These are phyloP conservation scores for Leptoxyphium fumago DNA, from an alignment of 2,329 filamentous ascomycete species.

Conservation along the genomic window DNA sequence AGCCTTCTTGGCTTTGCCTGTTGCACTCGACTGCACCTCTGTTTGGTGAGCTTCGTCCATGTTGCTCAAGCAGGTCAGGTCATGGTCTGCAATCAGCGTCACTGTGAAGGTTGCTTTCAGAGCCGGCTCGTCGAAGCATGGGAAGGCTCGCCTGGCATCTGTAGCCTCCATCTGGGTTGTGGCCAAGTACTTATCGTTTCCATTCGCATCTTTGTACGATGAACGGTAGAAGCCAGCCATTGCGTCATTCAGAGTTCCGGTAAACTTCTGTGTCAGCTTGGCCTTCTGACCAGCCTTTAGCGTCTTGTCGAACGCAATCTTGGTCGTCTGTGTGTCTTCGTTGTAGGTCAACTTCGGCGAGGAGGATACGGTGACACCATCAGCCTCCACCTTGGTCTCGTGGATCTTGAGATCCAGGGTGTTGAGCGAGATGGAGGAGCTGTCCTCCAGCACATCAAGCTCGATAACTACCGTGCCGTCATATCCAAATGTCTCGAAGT, in stretches of 20 bases:
- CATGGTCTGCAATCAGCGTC: conserved; percentile 78
- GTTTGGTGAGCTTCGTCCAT: conserved; percentile 83
- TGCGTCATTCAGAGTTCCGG: conserved; percentile 72
- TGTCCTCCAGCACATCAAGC: conserved; percentile 73
- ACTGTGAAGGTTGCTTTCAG: conserved; percentile 88
- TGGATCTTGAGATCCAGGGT: conserved; percentile 75
- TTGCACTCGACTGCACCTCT: conserved; percentile 50
- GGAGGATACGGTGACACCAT: conserved; percentile 43
- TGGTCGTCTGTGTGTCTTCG: conserved; percentile 67
- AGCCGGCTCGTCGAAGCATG: conserved; percentile 90
- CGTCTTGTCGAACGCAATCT: conserved; percentile 59
- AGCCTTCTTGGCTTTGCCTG: conserved; percentile 56
- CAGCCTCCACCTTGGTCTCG: conserved; percentile 51
- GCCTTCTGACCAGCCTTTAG: conserved; percentile 64
- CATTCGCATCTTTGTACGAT: conserved; percentile 73
- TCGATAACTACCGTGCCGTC: conserved; percentile 75
- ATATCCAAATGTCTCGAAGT: conserved; percentile 78
- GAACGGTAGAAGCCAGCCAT: conserved; percentile 98
- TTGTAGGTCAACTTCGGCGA: conserved; percentile 57
- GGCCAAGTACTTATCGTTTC: conserved; percentile 66
- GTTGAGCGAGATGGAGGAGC: conserved; percentile 74
- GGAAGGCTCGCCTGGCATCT: conserved; percentile 82
- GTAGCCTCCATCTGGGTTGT: conserved; percentile 95
- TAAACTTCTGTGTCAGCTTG: conserved; percentile 63
- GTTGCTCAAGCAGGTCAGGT: conserved; percentile 85